Evolutionary conservation across 2,329 filamentous ascomycete genomes (phyloP), one percentile per base, ranked within the genome.

Genomic region (Sporothrix luriei): DNA sequence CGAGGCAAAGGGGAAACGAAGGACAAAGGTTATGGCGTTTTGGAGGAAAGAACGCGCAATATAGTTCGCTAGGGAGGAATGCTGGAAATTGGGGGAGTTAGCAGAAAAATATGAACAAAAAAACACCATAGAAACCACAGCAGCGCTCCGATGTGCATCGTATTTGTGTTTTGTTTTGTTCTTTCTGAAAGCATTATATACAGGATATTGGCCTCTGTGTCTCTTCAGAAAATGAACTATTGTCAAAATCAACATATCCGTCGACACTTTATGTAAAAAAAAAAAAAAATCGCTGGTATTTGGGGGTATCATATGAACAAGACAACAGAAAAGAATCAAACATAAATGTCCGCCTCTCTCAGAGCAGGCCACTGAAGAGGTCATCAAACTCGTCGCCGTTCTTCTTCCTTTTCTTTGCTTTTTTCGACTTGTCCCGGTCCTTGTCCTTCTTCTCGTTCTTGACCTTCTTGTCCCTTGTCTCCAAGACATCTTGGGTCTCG

Each of bases 361-460:
- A 85, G 54, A 86, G 74, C 11, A 92, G 78, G 11, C 85, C 85
- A 67, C 83, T 84, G 75, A 95, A 95, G 29, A 94, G 78, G 75
- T 89, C 88, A 72, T 93, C 91, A 69, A 94, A 91, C 54, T 76
- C 90, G 76, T 93, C 76, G 21, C 72, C 71, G 14, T 51, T 21
- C 74, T 82, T 83, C 73, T 78, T 80, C 72, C 76, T 76, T 55
- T 73, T 75, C 72, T 71, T 78, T 62, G 59, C 70, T 71, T 80
- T 83, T 24, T 72, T 68, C 29, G 68, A 68, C 55, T 68, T 71
- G 24, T 69, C 66, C 68, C 68, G 38, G 2, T 55, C 46, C n/a
- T 68, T 54, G 46, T 57, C 55, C 26, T 59, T 52, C 49, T 43
- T 69, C 1, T 64, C 29, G 2, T n/a, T 59, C 51, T 51, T 78